Conservation (phyloP, 108 stramenopile genomes). For the Nitzschia sp. region DNA sequence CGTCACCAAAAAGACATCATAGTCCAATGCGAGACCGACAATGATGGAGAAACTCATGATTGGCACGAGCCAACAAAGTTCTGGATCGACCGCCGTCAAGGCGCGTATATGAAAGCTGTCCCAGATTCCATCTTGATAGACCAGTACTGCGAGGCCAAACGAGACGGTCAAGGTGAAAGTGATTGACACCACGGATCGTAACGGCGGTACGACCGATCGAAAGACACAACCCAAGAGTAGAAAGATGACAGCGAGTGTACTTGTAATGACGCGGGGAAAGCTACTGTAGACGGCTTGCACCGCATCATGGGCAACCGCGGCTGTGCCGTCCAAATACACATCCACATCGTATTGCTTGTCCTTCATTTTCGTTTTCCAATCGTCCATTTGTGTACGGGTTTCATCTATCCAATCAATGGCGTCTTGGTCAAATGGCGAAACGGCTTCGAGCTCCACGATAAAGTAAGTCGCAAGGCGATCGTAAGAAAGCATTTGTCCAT, state of each 20-base stretch:
- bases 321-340: slow-evolving; percentile 28
- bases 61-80: slow-evolving; percentile 46
- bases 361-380: neutral
- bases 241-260: slow-evolving; percentile 39
- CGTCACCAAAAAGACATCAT: slow-evolving; percentile 47
- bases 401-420: slow-evolving; percentile 29
- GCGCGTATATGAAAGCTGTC: slow-evolving; percentile 10
- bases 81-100: slow-evolving; percentile 14
- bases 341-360: neutral
- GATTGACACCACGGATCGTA: slow-evolving; percentile 34
- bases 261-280: slow-evolving; percentile 31
- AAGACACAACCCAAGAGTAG: slow-evolving; percentile 45
- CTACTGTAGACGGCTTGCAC: slow-evolving; percentile 24
- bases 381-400: slow-evolving; percentile 4
- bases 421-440: slow-evolving; percentile 32
- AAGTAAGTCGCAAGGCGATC: slow-evolving; percentile 24
- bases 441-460: slow-evolving; percentile 17
- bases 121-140: slow-evolving; percentile 44
- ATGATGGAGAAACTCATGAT: slow-evolving; percentile 49
- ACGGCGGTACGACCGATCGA: slow-evolving; percentile 27
- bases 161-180: slow-evolving; percentile 35
- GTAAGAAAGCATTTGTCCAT: neutral
- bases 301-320: slow-evolving; percentile 36
- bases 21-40: slow-evolving; percentile 51
- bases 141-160: slow-evolving; percentile 41